These are phyloP conservation scores for Backusella tuberculispora DNA, from an alignment of 192 early-diverging fungal species.

Conservation along the genomic window DNA sequence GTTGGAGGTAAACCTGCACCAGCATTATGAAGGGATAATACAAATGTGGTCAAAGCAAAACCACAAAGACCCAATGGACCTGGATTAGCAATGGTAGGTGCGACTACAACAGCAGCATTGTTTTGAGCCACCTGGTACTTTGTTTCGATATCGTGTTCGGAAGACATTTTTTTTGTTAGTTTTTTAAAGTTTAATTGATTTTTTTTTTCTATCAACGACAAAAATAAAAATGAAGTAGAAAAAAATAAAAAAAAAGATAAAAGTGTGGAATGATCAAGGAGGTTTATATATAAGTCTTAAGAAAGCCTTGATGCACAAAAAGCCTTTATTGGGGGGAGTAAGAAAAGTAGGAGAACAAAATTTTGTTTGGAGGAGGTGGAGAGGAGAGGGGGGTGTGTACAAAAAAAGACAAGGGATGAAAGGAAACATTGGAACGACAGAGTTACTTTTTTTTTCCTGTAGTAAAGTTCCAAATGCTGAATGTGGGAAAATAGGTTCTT, in stretches of 20 bases:
- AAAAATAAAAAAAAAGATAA: conserved; percentile 10
- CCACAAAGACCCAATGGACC: conserved; percentile 64
- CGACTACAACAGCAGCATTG: conserved; percentile 37
- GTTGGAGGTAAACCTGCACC: conserved; percentile 63
- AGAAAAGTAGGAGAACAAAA: conserved; percentile 13
- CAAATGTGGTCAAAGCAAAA: conserved; percentile 73
- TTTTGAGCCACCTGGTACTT: conserved; percentile 22
- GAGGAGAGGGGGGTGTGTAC: neutral
- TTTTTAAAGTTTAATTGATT: conserved; percentile 1
- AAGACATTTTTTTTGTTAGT: conserved; percentile 14
- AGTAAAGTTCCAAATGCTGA: neutral
- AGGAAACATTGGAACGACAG: conserved; percentile 9
- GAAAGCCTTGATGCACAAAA: neutral
- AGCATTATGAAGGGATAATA: conserved; percentile 73
- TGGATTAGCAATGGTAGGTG: conserved; percentile 56
- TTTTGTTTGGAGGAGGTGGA: conserved; percentile 1
- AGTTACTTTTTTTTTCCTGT: neutral
- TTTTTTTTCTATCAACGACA: neutral
- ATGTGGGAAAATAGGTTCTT: neutral
- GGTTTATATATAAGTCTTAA: conserved; percentile 2
- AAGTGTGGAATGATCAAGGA: conserved; percentile 19
- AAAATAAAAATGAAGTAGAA: neutral
- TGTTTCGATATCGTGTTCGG: conserved; percentile 32
- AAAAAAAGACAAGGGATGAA: neutral
- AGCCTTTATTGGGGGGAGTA: conserved; percentile 10